These are phyloP conservation scores for Fusarium acutatum DNA, from an alignment of 2,329 filamentous ascomycete genomes.

Conservation along the genomic window DNA sequence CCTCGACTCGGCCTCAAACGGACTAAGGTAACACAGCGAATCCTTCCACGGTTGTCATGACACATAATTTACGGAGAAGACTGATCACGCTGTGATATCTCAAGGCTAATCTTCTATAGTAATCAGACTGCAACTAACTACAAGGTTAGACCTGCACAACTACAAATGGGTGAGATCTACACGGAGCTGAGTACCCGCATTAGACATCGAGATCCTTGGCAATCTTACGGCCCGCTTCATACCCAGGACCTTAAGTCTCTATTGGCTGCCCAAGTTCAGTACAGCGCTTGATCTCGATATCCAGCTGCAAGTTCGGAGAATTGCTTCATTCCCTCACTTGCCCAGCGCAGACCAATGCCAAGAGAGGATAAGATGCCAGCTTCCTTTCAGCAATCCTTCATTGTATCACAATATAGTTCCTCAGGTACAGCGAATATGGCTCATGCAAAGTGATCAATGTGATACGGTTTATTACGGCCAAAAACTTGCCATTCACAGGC, in stretches of 20 bases:
- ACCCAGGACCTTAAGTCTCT: fast-evolving
- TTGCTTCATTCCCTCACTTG: neutral
- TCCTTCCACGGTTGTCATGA: neutral
- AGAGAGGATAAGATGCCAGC: neutral
- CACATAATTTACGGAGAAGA: neutral
- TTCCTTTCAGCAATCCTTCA: neutral
- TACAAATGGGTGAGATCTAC: neutral
- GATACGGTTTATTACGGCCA: too few species aligned
- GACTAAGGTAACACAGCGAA: neutral
- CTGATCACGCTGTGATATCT: neutral
- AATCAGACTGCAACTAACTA: neutral
- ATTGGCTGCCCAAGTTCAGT: neutral
- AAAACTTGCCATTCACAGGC: neutral
- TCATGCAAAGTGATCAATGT: neutral
- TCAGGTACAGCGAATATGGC: neutral
- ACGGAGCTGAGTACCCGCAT: neutral
- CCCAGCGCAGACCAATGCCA: neutral
- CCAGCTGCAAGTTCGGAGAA: neutral
- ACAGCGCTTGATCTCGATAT: neutral
- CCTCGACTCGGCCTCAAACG: fast-evolving
- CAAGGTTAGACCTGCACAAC: fast-evolving
- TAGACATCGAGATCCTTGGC: neutral
- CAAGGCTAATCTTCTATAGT: too few species aligned
- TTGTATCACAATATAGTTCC: neutral
- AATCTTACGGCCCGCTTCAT: neutral